Base-by-base conservation (phyloP, 192 early-diverging fungal genomes). In the Dissophora globulifera region DNA sequence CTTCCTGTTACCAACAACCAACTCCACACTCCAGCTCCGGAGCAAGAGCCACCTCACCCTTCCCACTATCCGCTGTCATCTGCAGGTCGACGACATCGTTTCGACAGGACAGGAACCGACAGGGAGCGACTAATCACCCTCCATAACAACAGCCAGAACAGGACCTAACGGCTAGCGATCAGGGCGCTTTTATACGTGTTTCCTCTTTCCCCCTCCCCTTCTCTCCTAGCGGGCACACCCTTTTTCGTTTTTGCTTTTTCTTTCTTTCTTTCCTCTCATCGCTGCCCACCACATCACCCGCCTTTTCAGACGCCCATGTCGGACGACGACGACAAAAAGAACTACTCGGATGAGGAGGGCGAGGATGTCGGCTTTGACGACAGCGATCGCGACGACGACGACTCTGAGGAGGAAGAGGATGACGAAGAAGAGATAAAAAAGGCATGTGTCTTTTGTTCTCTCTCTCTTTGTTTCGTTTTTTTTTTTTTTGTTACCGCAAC, bases 351-450 rank as follows among this genome's bases (percentile, higher is more conserved):
- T 30, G 83, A 87, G 31, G 87, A 87, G 26, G 85, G 83, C 31
- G 89, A 85, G 17, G 88, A 86, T 19, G 87, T 87, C 4, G 81
- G 84, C 9, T 81, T 76, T 8, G 88, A 90, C 15, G 91, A 88
- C 27, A 83, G 88, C 52, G 89, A 90, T 43, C 84, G 87, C 43
- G 86, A 84, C 32, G 82, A 92, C 50, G 84, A 86, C 61, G 85
- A 87, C 51, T 86, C 88, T 31, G 84, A 83, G 6, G 85, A 75
- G 16, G 83, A 83, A 26, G 85, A 87, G 49, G 83, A 82, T 69
- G 72, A 78, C 40, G 64, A 84, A 64, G 80, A 81, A 54, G 76
- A 78, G 25, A 38, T 65, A 40, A 59, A 76, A 48, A 69, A 48
- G 58, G 66, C 60, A 74, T 38, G 51, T 13, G 19, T 17, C 9